Percentiles rank a stretch among this genome's conserved stretches.
Conservation (phyloP, 495 filamentous ascomycete genomes). For the Thozetella sp. region DNA sequence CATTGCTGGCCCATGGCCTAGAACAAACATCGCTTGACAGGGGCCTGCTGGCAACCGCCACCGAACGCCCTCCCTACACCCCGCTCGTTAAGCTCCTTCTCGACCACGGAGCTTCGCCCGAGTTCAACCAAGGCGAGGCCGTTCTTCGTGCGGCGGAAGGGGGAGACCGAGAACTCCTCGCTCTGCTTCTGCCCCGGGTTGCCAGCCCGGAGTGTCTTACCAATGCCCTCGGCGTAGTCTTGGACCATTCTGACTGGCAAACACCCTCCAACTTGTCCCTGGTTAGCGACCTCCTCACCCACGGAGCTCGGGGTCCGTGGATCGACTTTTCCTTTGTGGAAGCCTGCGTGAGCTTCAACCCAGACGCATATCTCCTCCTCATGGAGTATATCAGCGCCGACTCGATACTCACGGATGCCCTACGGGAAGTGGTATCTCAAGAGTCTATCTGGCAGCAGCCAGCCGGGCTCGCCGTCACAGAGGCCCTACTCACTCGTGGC, state of each 20-base stretch:
- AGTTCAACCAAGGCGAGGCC: background rate
- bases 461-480: background rate
- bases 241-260: background rate
- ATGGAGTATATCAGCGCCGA: background rate
- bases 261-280: background rate
- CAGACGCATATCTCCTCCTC: background rate
- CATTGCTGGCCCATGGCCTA: background rate
- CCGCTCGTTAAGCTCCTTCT: background rate
- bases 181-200: background rate
- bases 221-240: background rate
- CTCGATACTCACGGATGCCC: background rate
- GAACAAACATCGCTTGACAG: background rate
- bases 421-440: background rate
- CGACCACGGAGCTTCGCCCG: background rate
- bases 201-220: background rate
- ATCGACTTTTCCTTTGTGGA: conserved; percentile 3
- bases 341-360: background rate
- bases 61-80: background rate
- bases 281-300: background rate
- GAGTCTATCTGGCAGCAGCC: background rate
- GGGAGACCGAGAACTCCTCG: background rate
- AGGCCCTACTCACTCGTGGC: conserved; percentile 1
- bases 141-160: background rate
- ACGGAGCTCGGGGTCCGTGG: background rate
- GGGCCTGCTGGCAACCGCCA: background rate